Conservation (phyloP, 2,329 filamentous ascomycete species). For the Malbranchea cinnamomea region DNA sequence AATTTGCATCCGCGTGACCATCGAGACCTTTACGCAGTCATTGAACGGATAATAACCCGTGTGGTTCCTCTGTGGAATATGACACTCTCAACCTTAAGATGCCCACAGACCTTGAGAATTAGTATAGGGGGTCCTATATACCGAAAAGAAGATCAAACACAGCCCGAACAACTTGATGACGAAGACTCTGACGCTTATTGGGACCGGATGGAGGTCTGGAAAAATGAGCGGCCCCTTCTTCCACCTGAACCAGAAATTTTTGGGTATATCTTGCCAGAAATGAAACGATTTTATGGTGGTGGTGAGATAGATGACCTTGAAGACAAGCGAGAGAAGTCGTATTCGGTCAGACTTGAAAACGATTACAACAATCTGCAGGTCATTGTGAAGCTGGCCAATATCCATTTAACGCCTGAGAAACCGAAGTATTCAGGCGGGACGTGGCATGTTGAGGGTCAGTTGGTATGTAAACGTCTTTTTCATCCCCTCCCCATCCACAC, state of each 20-base stretch:
- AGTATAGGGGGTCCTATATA: no score
- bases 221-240: no score
- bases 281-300: no score
- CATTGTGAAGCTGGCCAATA: conserved; percentile 48
- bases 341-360: no score
- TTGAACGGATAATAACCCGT: conserved; percentile 24
- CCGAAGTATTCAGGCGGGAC: conserved; percentile 34
- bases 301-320: no score
- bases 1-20: conserved; percentile 26
- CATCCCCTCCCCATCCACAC: not conserved
- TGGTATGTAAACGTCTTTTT: conserved; percentile 14
- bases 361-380: no score
- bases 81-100: conserved; percentile 12
- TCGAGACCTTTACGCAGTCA: conserved; percentile 18
- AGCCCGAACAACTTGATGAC: not conserved
- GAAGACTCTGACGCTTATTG: no score
- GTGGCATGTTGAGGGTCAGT: conserved; percentile 35
- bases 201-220: no score
- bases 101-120: no score
- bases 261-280: no score
- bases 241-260: no score
- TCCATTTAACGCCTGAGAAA: conserved; percentile 43
- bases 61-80: conserved; percentile 34
- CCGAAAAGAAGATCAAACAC: not conserved
- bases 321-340: no score